Conservation (phyloP, 2,329 filamentous ascomycete genomes). For the Sarocladium oryzae region DNA sequence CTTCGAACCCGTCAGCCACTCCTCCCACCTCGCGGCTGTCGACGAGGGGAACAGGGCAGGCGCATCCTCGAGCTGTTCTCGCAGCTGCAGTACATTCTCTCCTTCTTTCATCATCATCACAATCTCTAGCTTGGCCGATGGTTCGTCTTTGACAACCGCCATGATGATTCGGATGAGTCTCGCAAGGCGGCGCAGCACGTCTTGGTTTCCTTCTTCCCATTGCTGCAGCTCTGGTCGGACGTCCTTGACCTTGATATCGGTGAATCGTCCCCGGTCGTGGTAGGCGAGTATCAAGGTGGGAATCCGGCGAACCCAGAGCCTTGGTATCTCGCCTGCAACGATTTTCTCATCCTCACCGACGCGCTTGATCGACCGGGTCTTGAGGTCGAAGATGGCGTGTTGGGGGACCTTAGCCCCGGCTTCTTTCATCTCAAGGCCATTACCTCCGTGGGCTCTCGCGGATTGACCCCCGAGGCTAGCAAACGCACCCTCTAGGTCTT, state of each 20-base stretch:
- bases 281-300: constrained; percentile 29
- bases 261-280: constrained; percentile 26
- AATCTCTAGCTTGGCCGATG: background rate
- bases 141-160: background rate
- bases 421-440: background rate
- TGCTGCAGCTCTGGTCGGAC: constrained; percentile 17
- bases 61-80: background rate
- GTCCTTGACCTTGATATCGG: constrained; percentile 24
- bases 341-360: constrained; percentile 16
- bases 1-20: background rate
- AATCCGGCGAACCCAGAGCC: constrained; percentile 30
- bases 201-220: constrained; percentile 25
- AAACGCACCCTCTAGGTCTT: too few species aligned
- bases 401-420: constrained; percentile 22
- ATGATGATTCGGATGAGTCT: constrained; percentile 17
- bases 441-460: background rate
- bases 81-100: background rate
- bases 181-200: constrained; percentile 18
- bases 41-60: background rate
- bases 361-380: constrained; percentile 25
- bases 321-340: constrained; percentile 25
- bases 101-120: background rate
- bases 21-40: background rate
- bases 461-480: too few species aligned
- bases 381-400: constrained; percentile 29